Percentiles rank a stretch among this genome's conserved stretches.
phyloP scores from a whole-genome alignment of 208 protist species.

The Leishmania braziliensis region DNA sequence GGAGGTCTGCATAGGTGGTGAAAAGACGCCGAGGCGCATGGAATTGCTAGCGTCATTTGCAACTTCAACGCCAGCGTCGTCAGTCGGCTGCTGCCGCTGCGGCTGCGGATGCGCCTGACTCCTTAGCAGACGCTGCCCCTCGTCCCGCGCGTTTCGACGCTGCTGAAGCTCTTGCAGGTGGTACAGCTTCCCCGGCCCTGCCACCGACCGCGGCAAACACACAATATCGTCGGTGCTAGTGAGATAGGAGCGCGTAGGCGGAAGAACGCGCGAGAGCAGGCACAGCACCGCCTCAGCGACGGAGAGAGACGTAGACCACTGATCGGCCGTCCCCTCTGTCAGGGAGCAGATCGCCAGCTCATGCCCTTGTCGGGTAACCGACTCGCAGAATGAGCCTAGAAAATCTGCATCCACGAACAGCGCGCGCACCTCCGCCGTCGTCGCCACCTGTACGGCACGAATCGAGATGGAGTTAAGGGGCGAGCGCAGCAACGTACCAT shows the following conservation, averaged over 20 bases:
- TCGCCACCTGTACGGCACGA: constrained; percentile 4
- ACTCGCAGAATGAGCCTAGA: constrained; percentile 30
- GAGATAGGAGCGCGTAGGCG: constrained; percentile 33
- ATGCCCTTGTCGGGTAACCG: constrained; percentile 27
- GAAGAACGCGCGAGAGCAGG: constrained; percentile 34
- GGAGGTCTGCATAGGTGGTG: not conserved
- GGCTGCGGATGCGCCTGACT: not conserved
- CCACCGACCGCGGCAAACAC: constrained; percentile 32
- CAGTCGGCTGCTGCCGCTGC: not conserved
- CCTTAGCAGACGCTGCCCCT: not conserved
- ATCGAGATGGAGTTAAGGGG: constrained; percentile 25
- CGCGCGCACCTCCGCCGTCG: not conserved
- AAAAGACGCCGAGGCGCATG: not conserved
- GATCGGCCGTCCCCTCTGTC: constrained; percentile 39
- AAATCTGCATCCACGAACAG: constrained; percentile 44
- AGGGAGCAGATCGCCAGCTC: constrained; percentile 43
- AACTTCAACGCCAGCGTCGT: not conserved
- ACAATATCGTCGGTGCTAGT: constrained; percentile 30
- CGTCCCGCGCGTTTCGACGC: constrained; percentile 21
- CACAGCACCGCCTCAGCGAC: constrained; percentile 30
- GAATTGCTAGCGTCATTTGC: not conserved
- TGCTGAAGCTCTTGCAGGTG: constrained; percentile 35
- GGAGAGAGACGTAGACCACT: constrained; percentile 12
- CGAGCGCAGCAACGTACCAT: constrained; percentile 38
- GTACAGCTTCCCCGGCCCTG: constrained; percentile 28